A percentile compares a stretch with the other conserved stretches of the same genome.
These are phyloP conservation scores for Aureobasidium subglaciale DNA, from an alignment of 2,329 filamentous ascomycete species.

Conservation along the genomic window DNA sequence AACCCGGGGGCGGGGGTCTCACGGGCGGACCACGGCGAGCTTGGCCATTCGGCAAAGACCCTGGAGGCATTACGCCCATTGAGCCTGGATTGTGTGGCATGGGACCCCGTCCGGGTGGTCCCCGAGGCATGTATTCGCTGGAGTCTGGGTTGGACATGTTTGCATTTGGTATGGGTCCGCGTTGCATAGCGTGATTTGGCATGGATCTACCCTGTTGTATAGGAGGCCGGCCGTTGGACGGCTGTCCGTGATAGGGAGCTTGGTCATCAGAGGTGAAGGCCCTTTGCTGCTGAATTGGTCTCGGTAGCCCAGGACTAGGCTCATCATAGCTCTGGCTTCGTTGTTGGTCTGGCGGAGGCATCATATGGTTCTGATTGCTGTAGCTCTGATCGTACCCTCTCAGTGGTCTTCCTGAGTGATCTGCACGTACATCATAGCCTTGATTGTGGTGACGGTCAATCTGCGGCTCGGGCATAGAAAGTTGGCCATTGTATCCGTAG, in stretches of 20 bases:
- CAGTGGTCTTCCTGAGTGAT: not conserved
- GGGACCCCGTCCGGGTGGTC: not conserved
- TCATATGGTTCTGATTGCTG: not conserved
- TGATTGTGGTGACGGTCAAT: not conserved
- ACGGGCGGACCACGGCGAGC: not conserved
- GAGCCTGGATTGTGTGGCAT: not conserved
- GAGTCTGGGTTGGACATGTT: not conserved
- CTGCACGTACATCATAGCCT: not conserved
- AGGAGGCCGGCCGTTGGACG: not conserved
- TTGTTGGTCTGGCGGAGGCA: not conserved
- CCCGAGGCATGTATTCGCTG: not conserved
- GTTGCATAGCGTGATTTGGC: not conserved
- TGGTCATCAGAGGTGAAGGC: constrained; percentile 1
- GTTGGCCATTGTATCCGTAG: not conserved
- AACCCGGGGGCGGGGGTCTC: no score
- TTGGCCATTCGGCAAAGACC: not conserved
- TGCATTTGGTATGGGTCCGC: not conserved
- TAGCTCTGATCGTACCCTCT: not conserved
- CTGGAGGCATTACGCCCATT: not conserved
- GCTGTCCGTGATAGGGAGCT: not conserved
- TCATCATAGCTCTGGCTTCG: constrained; percentile 8
- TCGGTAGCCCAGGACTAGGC: not conserved
- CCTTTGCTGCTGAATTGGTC: not conserved
- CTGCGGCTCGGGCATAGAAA: not conserved
- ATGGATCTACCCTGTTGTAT: not conserved